phyloP scores from a whole-genome alignment of 768 basidiomycete genomes.

The Tricholoma matsutake region DNA sequence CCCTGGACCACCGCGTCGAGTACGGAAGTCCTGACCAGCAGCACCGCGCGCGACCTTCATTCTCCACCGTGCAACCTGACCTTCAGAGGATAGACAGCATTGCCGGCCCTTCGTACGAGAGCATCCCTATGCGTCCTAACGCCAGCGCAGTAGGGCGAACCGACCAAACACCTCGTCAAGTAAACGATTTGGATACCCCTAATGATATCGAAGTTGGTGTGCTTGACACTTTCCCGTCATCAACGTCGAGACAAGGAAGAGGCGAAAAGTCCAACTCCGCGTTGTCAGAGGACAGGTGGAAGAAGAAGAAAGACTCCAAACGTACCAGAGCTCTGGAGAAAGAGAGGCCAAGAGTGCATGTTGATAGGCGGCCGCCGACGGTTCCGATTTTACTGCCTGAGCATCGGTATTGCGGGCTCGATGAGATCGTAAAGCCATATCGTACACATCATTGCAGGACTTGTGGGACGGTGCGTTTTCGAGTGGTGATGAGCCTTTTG shows the following conservation, averaged over 20 bases:
- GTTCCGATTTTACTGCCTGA: conserved; percentile 53
- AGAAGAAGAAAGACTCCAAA: neutral
- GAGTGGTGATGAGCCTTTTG: neutral
- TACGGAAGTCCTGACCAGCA: neutral
- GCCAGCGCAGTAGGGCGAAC: neutral
- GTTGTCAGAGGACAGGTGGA: neutral
- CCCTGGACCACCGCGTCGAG: neutral
- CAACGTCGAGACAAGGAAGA: neutral
- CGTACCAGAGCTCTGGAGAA: neutral
- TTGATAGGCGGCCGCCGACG: conserved; percentile 33
- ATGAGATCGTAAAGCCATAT: conserved; percentile 68
- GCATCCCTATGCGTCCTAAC: conserved; percentile 19
- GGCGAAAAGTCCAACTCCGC: neutral
- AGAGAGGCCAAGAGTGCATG: conserved; percentile 13
- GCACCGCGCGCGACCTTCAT: neutral
- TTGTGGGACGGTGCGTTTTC: conserved; percentile 70
- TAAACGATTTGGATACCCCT: neutral
- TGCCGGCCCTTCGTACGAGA: conserved; percentile 43
- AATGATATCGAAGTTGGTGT: conserved; percentile 8
- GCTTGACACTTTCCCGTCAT: conserved; percentile 12
- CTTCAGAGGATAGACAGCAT: conserved; percentile 27
- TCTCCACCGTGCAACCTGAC: conserved; percentile 2
- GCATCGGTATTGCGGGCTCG: conserved; percentile 62
- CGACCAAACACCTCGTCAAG: neutral
- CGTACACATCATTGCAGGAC: conserved; percentile 77